Evolutionary conservation across 2,329 filamentous ascomycete genomes (phyloP).

Genomic region (Sordariomycetes sp.): DNA sequence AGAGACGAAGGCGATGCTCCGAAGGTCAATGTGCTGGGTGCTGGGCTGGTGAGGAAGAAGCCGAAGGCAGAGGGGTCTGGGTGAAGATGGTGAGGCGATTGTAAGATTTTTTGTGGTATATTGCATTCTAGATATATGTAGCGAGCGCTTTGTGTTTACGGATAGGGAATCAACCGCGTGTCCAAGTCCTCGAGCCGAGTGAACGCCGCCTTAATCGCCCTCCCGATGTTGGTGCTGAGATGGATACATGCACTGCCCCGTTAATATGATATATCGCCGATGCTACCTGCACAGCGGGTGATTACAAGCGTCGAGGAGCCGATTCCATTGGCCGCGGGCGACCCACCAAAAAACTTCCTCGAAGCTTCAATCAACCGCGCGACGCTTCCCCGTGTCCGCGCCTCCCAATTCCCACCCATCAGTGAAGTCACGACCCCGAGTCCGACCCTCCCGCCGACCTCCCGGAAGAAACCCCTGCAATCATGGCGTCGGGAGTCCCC

Average conservation of each 20-base stretch:
- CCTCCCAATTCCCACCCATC: neutral
- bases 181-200: no score
- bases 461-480: neutral
- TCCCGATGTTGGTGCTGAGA: neutral
- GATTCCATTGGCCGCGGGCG: neutral
- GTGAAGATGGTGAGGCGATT: neutral
- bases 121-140: neutral
- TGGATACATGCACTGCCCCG: neutral
- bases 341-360: slow-evolving; percentile 5
- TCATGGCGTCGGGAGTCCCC: neutral
- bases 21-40: slow-evolving; percentile 34
- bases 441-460: neutral
- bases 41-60: slow-evolving; percentile 45
- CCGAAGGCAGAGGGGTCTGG: slow-evolving; percentile 25
- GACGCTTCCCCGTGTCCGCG: neutral
- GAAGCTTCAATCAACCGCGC: neutral
- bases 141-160: no score
- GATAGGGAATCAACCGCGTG: no score
- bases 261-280: neutral
- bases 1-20: slow-evolving; percentile 20
- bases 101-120: neutral
- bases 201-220: no score
- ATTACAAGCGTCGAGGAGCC: neutral
- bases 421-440: no score
- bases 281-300: neutral